These are phyloP conservation scores for Thermoascus crustaceus DNA, from an alignment of 2,329 filamentous ascomycete genomes.

Conservation along the genomic window DNA sequence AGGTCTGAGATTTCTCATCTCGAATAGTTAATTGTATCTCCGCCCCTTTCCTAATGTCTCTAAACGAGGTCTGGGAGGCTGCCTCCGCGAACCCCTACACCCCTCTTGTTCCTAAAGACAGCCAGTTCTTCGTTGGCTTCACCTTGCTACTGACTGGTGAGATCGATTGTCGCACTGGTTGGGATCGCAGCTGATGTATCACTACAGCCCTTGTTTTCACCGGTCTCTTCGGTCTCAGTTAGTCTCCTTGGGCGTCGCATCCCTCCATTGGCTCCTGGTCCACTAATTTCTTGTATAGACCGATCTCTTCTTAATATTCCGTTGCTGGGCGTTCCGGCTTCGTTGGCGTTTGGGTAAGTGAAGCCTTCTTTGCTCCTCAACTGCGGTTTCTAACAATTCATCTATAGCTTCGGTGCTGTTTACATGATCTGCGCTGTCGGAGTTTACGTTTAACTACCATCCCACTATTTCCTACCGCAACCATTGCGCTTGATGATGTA, in stretches of 20 bases:
- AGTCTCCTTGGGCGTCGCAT: constrained; percentile 18
- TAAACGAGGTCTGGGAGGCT: constrained; percentile 89
- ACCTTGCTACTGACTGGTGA: constrained; percentile 60
- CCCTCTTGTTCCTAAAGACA: constrained; percentile 70
- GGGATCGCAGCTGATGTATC: constrained; percentile 1
- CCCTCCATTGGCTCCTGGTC: not conserved
- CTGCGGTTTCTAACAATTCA: constrained; percentile 8
- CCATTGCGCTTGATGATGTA: constrained; percentile 22
- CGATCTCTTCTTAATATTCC: constrained; percentile 70
- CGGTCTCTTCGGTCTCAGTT: constrained; percentile 81
- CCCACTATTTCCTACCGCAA: constrained; percentile 16
- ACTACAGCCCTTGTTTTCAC: constrained; percentile 56
- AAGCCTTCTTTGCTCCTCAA: constrained; percentile 4
- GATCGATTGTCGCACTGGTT: constrained; percentile 6
- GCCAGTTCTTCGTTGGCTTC: constrained; percentile 77
- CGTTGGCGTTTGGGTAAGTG: constrained; percentile 78
- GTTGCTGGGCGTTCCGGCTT: constrained; percentile 75
- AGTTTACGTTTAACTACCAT: constrained; percentile 73
- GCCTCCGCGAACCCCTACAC: constrained; percentile 78
- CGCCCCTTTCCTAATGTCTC: constrained; percentile 45
- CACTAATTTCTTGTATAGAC: constrained; percentile 47
- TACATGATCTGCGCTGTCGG: constrained; percentile 99
- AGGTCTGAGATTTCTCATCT: not conserved
- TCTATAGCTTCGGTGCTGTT: constrained; percentile 73
- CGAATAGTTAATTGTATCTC: not conserved